A percentile compares a stretch with the other conserved stretches of the same genome.
Conservation (phyloP, 306 rosid genomes). For the Corylus americana region DNA sequence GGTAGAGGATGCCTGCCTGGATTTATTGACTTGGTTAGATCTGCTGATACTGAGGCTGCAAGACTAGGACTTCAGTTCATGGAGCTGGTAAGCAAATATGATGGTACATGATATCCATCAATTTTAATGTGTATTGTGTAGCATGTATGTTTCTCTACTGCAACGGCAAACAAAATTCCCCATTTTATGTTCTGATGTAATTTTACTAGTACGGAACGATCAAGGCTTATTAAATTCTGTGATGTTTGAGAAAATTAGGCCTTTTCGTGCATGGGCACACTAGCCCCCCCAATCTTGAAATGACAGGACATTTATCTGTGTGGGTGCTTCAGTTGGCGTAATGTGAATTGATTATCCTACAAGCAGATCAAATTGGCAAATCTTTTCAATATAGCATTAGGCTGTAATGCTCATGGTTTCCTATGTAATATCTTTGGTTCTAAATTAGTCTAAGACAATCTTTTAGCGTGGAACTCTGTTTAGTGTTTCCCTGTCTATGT, state of each 20-base stretch:
- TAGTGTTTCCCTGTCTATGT: background rate
- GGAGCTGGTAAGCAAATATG: slow-evolving; percentile 68
- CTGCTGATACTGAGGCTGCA: slow-evolving; percentile 88
- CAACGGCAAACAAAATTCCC: background rate
- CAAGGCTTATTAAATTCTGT: background rate
- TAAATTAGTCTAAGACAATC: background rate
- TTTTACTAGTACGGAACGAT: background rate
- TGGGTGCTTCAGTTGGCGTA: background rate
- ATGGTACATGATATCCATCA: slow-evolving; percentile 3
- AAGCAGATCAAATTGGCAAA: background rate
- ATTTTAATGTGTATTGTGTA: background rate
- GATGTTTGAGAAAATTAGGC: background rate
- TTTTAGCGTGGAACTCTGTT: background rate
- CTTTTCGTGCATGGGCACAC: background rate
- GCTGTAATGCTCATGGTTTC: background rate
- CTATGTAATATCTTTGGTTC: background rate
- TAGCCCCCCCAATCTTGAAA: background rate
- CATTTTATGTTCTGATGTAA: background rate
- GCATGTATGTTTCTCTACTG: background rate
- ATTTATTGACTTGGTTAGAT: slow-evolving; percentile 79
- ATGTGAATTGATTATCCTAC: background rate
- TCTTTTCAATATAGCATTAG: background rate
- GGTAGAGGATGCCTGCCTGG: slow-evolving; percentile 79
- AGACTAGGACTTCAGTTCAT: slow-evolving; percentile 87
- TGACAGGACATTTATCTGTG: background rate